A percentile compares a stretch with the other conserved stretches of the same genome.
Conservation (phyloP, 2,329 filamentous ascomycete species). For the Periconia sp. region DNA sequence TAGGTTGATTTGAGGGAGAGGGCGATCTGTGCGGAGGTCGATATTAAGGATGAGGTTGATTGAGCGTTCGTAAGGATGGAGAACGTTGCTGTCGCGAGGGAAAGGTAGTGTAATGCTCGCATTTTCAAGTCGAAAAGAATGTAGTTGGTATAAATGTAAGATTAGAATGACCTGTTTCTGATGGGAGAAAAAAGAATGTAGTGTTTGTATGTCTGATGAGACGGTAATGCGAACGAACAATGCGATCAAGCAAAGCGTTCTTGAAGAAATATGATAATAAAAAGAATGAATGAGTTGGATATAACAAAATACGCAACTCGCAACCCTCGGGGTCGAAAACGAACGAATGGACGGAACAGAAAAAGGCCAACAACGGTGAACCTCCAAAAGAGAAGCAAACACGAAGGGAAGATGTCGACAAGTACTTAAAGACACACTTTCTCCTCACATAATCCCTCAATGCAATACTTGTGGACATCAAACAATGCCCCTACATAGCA, state of each 20-base stretch:
- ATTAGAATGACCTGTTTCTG: background rate
- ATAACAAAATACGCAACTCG: too few species aligned
- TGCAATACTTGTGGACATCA: too few species aligned
- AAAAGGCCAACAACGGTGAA: too few species aligned
- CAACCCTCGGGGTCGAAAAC: too few species aligned
- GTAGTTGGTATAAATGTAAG: background rate
- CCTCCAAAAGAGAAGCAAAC: too few species aligned
- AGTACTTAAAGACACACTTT: too few species aligned
- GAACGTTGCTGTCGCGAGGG: constrained; percentile 3
- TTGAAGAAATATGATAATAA: background rate
- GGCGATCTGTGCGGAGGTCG: constrained; percentile 17
- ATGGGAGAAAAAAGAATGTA: background rate
- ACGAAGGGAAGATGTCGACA: too few species aligned
- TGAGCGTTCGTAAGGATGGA: background rate
- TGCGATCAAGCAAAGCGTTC: background rate
- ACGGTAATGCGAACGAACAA: background rate
- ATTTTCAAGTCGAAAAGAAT: background rate
- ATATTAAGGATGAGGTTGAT: constrained; percentile 13
- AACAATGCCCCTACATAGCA: too few species aligned
- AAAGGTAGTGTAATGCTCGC: constrained; percentile 1
- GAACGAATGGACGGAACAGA: too few species aligned
- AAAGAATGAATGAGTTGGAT: background rate
- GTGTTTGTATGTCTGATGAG: background rate
- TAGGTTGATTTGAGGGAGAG: constrained; percentile 17
- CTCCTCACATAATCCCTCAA: too few species aligned